A percentile compares a stretch with the other conserved stretches of the same genome.
These are phyloP conservation scores for Lasiosphaeriaceae sp. DNA, from an alignment of 495 filamentous ascomycete genomes.

Conservation along the genomic window DNA sequence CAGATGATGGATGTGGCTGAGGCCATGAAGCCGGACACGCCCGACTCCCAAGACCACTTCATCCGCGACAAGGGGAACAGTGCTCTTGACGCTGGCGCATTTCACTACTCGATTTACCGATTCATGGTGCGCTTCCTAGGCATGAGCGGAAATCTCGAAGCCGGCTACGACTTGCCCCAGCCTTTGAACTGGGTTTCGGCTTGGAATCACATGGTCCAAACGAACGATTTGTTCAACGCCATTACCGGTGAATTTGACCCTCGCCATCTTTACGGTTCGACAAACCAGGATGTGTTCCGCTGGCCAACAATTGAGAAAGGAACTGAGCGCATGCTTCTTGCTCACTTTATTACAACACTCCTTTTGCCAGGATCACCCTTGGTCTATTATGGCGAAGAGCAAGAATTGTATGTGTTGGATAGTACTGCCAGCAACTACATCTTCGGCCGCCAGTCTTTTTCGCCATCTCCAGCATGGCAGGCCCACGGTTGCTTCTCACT, in stretches of 20 bases:
- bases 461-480: conserved; percentile 63
- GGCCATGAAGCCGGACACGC: conserved; percentile 45
- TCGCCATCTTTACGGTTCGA: conserved; percentile 65
- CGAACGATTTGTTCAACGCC: conserved; percentile 63
- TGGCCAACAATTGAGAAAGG: conserved; percentile 67
- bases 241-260: conserved; percentile 67
- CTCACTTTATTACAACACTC: conserved; percentile 60
- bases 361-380: conserved; percentile 65
- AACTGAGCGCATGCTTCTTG: conserved; percentile 58
- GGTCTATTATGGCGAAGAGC: conserved; percentile 67
- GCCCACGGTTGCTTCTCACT: conserved; percentile 64
- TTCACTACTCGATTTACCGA: conserved; percentile 71
- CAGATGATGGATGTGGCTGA: conserved; percentile 25
- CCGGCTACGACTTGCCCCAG: conserved; percentile 53
- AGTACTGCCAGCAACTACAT: conserved; percentile 67
- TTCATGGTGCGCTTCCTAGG: conserved; percentile 63
- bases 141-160: conserved; percentile 58
- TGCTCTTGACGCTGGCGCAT: conserved; percentile 63
- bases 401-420: conserved; percentile 64
- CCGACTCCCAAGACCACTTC: conserved; percentile 37
- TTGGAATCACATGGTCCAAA: conserved; percentile 55
- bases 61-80: conserved; percentile 53
- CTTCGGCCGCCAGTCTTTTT: conserved; percentile 66
- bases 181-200: conserved; percentile 53
- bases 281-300: conserved; percentile 73